A percentile compares a stretch with the other conserved stretches of the same genome.
Conservation (phyloP, 495 filamentous ascomycete species). For the Neurospora sp. region DNA sequence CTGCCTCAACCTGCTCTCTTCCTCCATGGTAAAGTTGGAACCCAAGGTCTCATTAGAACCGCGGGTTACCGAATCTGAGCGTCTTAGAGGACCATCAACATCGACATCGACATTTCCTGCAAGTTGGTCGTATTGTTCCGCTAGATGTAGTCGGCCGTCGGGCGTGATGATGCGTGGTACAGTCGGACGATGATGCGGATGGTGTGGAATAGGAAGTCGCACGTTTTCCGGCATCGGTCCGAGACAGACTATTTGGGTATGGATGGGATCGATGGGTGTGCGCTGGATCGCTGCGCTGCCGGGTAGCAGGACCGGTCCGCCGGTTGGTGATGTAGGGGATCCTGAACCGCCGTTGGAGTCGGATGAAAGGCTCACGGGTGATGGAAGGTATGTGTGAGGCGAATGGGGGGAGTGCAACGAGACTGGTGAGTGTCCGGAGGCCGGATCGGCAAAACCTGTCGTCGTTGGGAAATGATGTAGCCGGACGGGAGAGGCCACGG, state of each 20-base stretch:
- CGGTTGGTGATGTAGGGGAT: slow-evolving; percentile 20
- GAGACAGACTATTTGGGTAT: slow-evolving; percentile 37
- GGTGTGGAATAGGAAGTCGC: slow-evolving; percentile 28
- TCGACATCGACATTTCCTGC: too few species aligned
- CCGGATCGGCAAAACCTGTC: slow-evolving; percentile 13
- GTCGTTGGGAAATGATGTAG: slow-evolving; percentile 6
- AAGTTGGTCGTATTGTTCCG: background rate
- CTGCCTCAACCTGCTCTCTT: slow-evolving; percentile 21
- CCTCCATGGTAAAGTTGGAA: slow-evolving; percentile 41
- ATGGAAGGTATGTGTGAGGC: slow-evolving; percentile 20
- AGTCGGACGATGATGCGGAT: slow-evolving; percentile 20
- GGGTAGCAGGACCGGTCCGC: slow-evolving; percentile 17
- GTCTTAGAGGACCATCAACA: slow-evolving; percentile 5
- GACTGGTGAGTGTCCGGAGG: slow-evolving; percentile 24
- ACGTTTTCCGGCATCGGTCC: slow-evolving; percentile 41
- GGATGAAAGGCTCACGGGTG: slow-evolving; percentile 23
- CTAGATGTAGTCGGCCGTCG: slow-evolving; percentile 10
- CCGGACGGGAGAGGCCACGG: slow-evolving; percentile 19
- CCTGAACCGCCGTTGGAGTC: slow-evolving; percentile 20
- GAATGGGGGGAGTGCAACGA: slow-evolving; percentile 24
- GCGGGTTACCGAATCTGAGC: slow-evolving; percentile 9
- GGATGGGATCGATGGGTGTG: slow-evolving; percentile 34
- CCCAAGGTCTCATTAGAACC: slow-evolving; percentile 37
- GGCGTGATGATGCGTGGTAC: slow-evolving; percentile 28
- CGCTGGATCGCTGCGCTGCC: slow-evolving; percentile 27